Evolutionary conservation across 2,329 filamentous ascomycete species (phyloP), one percentile per base, ranked within the genome.

Genomic region (Colletotrichum truncatum): DNA sequence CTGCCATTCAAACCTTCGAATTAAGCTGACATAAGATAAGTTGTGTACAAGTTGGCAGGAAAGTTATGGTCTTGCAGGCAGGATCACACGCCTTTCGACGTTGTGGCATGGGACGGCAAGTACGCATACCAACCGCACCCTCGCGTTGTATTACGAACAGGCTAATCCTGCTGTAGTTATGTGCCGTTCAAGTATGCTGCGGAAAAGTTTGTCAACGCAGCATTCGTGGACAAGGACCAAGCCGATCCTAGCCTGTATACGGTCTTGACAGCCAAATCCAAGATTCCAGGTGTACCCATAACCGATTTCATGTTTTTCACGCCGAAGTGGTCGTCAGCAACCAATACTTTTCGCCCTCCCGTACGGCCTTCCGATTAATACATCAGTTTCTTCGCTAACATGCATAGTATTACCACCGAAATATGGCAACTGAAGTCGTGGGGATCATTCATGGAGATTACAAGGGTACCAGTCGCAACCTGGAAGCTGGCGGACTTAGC

Each of bases 71-170:
- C 79, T 14, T 87, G 85, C 49, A 84, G 81, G 41, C 88, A 91
- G 71, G 81, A 80, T 30, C 87, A 90, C 72, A 89, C 84, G 2
- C 87, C 88, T 0, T 90, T 90, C 67, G 87, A 91, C 67, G 87
- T 91, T 3, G 88, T 89, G 0, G 88, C 87, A 4, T 91, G 88
- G 88, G 87, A 90, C 69, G 88, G 88, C 28, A 85, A 84, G 49
- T 89, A 89, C 72, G 86, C 86, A 61, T 7, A 23, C 70, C 2
- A 67, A 64, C 64, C 91, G 90, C 11, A 7, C 26, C 38, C 9
- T 23, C 38, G 21, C 11, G 5, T 23, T 25, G 25, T 9, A n/a
- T 16, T 46, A 18, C 9, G 18, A 16, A 10, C 23, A 28, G 39
- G 9, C 12, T 16, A 56, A 34, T 32, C 28, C n/a, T 23, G n/a